Evolutionary conservation across 345 rosid genomes (phyloP), one percentile per base, ranked within the genome.

Genomic region (Iberis pinnata): DNA sequence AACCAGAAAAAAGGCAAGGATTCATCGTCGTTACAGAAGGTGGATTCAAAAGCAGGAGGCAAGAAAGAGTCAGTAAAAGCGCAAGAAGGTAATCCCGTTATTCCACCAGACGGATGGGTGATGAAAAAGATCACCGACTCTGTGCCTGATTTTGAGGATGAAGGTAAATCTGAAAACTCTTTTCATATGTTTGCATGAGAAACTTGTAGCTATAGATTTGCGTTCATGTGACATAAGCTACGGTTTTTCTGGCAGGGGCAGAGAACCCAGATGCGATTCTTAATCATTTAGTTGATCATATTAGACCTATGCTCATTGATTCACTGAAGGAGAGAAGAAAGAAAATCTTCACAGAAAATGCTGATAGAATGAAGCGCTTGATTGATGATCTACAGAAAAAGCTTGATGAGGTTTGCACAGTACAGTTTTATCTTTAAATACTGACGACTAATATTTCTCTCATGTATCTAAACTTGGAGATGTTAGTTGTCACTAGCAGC

Each of bases 351-450:
- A 82, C 92, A 20, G 96, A 83, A 71, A 92, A 84, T 76, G 82
- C 86, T 63, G 92, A 84, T 68, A 82, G 73, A 75, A 75, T 82
- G 75, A 92, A 69, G 56, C 73, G 51, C 19, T 44, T 87, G 80
- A 80, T 83, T 62, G 95, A 84, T 77, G 70, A 81, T 72, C 67
- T 84, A 76, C 98, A 87, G 72, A 84, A 78, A 76, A 81, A 84
- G 70, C 72, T 92, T 47, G 96, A 92, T 64, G 98, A 92, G 96
- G 98, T 90, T n/a, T n/a, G n/a, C n/a, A n/a, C 52, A 48, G 65
- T 45, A 9, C 16, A 36, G 38, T 74, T 42, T 37, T 57, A 56
- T 43, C 70, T 49, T 60, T 8, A 12, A 38, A 39, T 20, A n/a
- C n/a, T 22, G 19, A 37, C 42, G 49, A 48, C 25, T 17, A 32